Evolutionary conservation across 495 filamentous ascomycete species (phyloP), one percentile per base, ranked within the genome.

Genomic region (Daldinia loculata): DNA sequence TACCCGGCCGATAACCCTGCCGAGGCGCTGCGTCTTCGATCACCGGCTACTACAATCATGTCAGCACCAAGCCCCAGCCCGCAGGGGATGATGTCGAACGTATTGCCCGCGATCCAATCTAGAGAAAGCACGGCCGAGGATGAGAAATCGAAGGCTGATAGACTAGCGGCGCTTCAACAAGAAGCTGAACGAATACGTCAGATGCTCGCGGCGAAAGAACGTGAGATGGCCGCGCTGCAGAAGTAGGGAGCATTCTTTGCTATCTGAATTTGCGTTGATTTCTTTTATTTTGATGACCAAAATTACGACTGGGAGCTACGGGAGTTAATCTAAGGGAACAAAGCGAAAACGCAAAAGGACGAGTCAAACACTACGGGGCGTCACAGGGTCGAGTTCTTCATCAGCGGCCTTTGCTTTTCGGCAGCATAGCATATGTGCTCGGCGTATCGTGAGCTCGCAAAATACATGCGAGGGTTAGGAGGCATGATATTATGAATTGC

Each of bases 111-210:
- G 73, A 81, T 74, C 61, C 79, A 38, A 69, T 79, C 67, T 72
- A 80, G 76, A 36, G 79, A 80, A 38, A 77, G 81, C 61, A 75
- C 84, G 15, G 82, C 78, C 11, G 84, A 88, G 6, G 75, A 83
- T 26, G 89, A 90, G 15, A 80, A 79, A 39, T 75, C 80, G n/a
- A 86, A 86, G 56, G 82, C 85, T 8, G 91, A 92, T 58, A 84
- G 88, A 56, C 84, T 90, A 32, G 87, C 87, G 22, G 83, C 88
- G 66, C 80, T 96, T 58, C 86, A 90, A 75, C 84, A 88, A 3
- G 93, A 97, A 78, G 87, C 90, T 0, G 90, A 95, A 74, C 82
- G 84, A 62, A 94, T 96, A 87, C 86, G 92, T 32, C 88, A 91
- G 73, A 81, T 90, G 74, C 80, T 97, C 38, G 84, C 86, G 19